A percentile compares a stretch with the other conserved stretches of the same genome.
Evolutionary conservation across 495 filamentous ascomycete genomes (phyloP).

Genomic region (Podospora pseudoanserina): DNA sequence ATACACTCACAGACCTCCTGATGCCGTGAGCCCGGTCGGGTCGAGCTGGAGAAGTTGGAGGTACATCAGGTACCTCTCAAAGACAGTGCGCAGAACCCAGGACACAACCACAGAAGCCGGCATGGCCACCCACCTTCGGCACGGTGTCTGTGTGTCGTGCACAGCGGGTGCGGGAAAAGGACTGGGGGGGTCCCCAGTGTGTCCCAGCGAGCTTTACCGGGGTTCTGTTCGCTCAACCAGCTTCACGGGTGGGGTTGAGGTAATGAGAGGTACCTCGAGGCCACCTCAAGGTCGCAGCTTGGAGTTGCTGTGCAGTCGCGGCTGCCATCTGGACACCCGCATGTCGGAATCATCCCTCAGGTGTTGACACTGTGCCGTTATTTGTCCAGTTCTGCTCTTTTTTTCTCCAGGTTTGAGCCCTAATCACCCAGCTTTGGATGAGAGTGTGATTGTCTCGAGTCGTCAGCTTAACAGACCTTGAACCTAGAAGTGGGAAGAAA

Average conservation of each 20-base stretch:
- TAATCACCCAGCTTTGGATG: not conserved
- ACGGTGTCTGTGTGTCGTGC: constrained; percentile 9
- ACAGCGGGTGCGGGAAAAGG: constrained; percentile 1
- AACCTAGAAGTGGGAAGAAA: not conserved
- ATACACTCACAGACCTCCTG: not conserved
- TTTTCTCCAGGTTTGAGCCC: not conserved
- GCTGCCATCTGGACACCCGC: not conserved
- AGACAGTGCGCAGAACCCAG: not conserved
- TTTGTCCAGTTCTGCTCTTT: not conserved
- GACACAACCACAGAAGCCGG: constrained; percentile 3
- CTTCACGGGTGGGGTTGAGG: constrained; percentile 8
- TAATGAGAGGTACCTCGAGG: constrained; percentile 7
- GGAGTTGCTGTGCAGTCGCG: constrained; percentile 10
- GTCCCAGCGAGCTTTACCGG: not conserved
- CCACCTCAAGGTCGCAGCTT: constrained; percentile 7
- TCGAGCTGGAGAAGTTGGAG: not conserved
- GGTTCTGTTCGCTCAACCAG: constrained; percentile 2
- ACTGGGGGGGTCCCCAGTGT: not conserved
- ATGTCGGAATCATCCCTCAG: not conserved
- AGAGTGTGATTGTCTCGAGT: no score
- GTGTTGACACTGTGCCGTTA: not conserved
- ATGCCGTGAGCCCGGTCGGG: not conserved
- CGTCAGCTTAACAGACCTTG: not conserved
- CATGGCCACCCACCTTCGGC: constrained; percentile 3
- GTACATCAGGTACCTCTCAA: not conserved